Evolutionary conservation across 306 rosid genomes (phyloP).

Genomic region (Glycine latifolia): DNA sequence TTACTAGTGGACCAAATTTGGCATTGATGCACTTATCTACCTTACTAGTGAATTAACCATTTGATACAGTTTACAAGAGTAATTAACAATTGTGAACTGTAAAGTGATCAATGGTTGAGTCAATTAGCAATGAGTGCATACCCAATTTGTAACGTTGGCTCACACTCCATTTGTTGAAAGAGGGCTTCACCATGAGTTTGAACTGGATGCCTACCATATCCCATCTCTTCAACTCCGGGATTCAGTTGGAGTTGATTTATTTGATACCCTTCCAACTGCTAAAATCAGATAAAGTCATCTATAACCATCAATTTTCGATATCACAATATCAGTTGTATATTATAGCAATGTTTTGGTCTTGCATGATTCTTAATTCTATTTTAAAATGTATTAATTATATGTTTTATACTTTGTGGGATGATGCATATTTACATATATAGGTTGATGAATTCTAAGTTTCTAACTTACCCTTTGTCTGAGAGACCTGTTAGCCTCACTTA

Average conservation of each 20-base stretch:
- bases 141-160: conserved; percentile 95
- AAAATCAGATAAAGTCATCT: neutral
- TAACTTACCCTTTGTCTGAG: conserved; percentile 85
- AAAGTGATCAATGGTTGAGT: neutral
- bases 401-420: neutral
- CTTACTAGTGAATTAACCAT: neutral
- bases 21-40: neutral
- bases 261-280: conserved; percentile 92
- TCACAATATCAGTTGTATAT: conserved; percentile 11
- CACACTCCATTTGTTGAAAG: conserved; percentile 83
- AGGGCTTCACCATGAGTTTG: conserved; percentile 71
- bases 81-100: neutral
- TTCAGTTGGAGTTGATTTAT: conserved; percentile 75
- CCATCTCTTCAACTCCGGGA: conserved; percentile 68
- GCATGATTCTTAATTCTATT: no score
- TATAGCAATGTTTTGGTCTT: neutral
- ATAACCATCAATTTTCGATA: neutral
- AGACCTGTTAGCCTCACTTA: conserved; percentile 77
- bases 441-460: conserved; percentile 23
- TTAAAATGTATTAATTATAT: no score
- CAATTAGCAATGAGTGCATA: conserved; percentile 40
- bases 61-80: neutral
- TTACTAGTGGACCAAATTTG: neutral
- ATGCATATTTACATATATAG: neutral
- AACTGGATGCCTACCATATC: conserved; percentile 73